phyloP scores from a whole-genome alignment of 2,329 filamentous ascomycete species.

The Neopestalotiopsis sp. region DNA sequence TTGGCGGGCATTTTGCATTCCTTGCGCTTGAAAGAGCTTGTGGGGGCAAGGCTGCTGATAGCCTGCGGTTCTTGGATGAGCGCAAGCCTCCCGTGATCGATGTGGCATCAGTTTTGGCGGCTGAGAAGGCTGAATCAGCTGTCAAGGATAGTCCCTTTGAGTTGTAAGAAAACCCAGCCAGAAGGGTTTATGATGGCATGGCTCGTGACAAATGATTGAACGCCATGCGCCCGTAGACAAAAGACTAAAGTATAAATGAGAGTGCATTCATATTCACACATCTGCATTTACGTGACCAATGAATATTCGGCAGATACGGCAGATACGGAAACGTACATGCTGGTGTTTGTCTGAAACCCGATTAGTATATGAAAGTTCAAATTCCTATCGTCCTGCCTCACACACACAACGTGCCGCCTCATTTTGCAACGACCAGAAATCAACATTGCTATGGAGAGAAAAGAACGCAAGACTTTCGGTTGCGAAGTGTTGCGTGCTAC shows the following conservation, averaged over 20 bases:
- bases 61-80: slow-evolving; percentile 56
- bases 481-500: no score
- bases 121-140: slow-evolving; percentile 28
- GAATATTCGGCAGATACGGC: no score
- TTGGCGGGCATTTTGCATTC: slow-evolving; percentile 86
- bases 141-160: slow-evolving; percentile 29
- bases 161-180: slow-evolving; percentile 23
- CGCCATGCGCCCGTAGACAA: not conserved
- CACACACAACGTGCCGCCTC: no score
- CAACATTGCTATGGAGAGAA: no score
- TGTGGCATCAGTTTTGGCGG: slow-evolving; percentile 36
- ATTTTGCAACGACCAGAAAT: no score
- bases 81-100: slow-evolving; percentile 37
- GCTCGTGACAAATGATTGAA: not conserved
- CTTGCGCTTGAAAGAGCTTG: slow-evolving; percentile 82
- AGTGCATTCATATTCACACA: no score
- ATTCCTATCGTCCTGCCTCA: no score
- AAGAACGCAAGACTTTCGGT: no score
- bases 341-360: no score
- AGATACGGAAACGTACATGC: no score
- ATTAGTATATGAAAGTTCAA: no score
- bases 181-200: not conserved
- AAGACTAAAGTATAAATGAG: not conserved
- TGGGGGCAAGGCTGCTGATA: slow-evolving; percentile 67
- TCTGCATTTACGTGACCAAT: no score